A percentile compares a stretch with the other conserved stretches of the same genome.
These are phyloP conservation scores for Neurospora sp. DNA, from an alignment of 495 filamentous ascomycete species.

Conservation along the genomic window DNA sequence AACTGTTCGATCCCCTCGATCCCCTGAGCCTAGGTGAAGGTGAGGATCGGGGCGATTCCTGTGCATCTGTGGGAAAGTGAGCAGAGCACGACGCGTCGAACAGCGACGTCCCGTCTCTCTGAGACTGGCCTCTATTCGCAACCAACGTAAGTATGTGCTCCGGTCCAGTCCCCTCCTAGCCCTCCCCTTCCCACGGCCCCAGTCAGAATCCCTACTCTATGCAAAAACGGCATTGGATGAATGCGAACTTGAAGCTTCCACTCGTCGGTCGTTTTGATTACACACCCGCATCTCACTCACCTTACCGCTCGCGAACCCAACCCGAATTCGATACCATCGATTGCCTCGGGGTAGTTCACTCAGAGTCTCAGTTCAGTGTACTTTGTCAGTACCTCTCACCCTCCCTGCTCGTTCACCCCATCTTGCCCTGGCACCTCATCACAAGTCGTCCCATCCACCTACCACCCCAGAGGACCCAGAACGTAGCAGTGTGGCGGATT, in stretches of 20 bases:
- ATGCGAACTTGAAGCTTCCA: not conserved
- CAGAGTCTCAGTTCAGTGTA: not conserved
- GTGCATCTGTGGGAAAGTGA: constrained; percentile 15
- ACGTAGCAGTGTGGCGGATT: not conserved
- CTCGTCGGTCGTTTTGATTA: not conserved
- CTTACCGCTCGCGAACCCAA: not conserved
- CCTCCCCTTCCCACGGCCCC: not conserved
- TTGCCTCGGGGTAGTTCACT: constrained; percentile 2
- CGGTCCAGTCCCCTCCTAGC: not conserved
- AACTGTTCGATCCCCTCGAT: constrained; percentile 15
- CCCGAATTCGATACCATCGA: constrained; percentile 9
- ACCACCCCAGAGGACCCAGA: not conserved
- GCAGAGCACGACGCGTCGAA: not conserved
- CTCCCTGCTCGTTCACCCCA: not conserved
- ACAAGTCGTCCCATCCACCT: not conserved
- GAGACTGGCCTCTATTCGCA: not conserved
- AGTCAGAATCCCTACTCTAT: not conserved
- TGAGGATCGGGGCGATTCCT: constrained; percentile 15
- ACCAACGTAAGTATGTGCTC: not conserved
- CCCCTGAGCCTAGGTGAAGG: not conserved
- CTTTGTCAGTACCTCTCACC: not conserved
- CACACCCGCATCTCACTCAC: not conserved
- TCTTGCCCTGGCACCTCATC: not conserved
- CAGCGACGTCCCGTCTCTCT: not conserved
- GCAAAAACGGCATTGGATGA: not conserved